Evolutionary conservation across 2,329 filamentous ascomycete species (phyloP), one percentile per base, ranked within the genome.

Genomic region (Penicillium sp.): DNA sequence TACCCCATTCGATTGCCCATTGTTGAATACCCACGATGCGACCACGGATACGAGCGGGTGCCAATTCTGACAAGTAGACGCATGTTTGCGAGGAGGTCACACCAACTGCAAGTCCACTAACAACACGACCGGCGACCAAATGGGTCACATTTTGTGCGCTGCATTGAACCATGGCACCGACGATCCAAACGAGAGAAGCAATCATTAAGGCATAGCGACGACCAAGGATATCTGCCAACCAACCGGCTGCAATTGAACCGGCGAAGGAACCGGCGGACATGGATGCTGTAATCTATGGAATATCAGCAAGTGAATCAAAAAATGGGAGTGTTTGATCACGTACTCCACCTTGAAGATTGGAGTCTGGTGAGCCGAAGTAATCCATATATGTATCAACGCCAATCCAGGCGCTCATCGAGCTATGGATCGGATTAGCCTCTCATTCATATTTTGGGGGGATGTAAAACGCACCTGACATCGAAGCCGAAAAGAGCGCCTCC

Each of bases 401-500:
- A 60, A 84, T 78, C 69, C 78, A 81, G 54, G 67, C 70, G 53
- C 65, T 71, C 69, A 77, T 70, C 56, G 73, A 74, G 54, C 72
- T 72, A 29, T 34, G 20, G 46, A 52, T 47, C 5, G 6, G 29
- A 31, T 43, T 39, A 38, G n/a, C 18, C 5, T 35, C 59, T n/a
- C 64, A 40, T 63, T 35, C 5, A 16, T 20, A 76, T 16, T 10
- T 10, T 32, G 31, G 4, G 13, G 9, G 9, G 10, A 76, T 75
- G 16, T 13, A 56, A 69, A 75, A 13, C n/a, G 16, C 79, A 83
- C 57, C 76, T 79, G 56, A 85, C 81, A 72, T 85, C 82, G 66
- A 85, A 85, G 39, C 82, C 82, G 64, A 85, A 85, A 20, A 84
- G 71, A 10, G 77, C 80, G 68, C 81, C 82, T 39, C 82, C 82